Evolutionary conservation across 352 stramenopile species (phyloP).

Genomic region (Globisporangium middletonii): DNA sequence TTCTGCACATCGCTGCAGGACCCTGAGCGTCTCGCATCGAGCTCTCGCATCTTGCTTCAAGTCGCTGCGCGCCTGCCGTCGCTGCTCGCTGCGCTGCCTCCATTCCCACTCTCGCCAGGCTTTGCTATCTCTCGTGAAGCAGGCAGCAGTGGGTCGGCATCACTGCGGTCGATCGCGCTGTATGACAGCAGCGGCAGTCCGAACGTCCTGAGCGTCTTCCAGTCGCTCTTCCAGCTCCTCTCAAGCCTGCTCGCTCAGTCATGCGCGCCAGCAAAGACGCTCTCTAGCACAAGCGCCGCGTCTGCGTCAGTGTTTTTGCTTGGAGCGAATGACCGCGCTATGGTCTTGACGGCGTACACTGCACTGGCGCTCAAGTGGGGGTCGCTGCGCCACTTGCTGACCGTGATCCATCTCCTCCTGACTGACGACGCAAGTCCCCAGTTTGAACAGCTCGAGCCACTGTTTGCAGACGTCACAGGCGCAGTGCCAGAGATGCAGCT

Average conservation of each 20-base stretch:
- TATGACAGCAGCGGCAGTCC: background rate
- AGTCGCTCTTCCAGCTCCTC: conserved; percentile 47
- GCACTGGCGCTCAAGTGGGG: conserved; percentile 69
- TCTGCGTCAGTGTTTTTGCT: conserved; percentile 2
- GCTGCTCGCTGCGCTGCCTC: conserved; percentile 46
- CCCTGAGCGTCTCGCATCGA: conserved; percentile 13
- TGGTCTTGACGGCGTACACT: conserved; percentile 42
- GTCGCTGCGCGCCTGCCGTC: conserved; percentile 49
- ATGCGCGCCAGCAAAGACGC: background rate
- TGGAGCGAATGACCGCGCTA: conserved; percentile 18
- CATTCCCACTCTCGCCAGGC: conserved; percentile 48
- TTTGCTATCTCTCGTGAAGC: conserved; percentile 12
- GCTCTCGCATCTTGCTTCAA: conserved; percentile 32
- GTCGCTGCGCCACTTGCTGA: conserved; percentile 42
- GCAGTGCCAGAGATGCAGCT: conserved; percentile 21
- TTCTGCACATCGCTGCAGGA: conserved; percentile 48
- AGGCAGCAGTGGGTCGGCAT: too few species aligned
- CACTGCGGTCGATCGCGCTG: background rate
- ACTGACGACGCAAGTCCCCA: conserved; percentile 17
- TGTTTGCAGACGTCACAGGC: conserved; percentile 37
- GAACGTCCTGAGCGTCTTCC: conserved; percentile 36
- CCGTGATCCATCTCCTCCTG: conserved; percentile 32
- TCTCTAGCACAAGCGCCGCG: background rate
- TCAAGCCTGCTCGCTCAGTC: conserved; percentile 23
- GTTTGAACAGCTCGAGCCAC: conserved; percentile 22